These are phyloP conservation scores for Williopsis jadinii DNA, from an alignment of 1,139 yeast species.

Conservation along the genomic window DNA sequence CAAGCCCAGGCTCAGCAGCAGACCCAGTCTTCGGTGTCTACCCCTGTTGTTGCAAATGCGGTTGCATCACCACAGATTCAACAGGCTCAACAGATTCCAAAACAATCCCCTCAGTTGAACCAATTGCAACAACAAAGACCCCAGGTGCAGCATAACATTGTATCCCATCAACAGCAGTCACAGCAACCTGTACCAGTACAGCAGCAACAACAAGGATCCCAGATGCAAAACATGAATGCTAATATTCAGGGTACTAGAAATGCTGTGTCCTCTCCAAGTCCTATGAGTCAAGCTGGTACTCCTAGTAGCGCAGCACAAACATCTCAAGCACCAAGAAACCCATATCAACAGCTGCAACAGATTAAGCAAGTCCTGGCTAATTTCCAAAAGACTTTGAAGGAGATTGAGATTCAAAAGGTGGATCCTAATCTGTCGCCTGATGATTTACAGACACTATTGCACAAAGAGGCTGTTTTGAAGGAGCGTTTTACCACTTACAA, in stretches of 20 bases:
- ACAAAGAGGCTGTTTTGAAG: constrained; percentile 24
- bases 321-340: constrained; percentile 9
- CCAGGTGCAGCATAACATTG: constrained; percentile 3
- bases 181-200: constrained; percentile 1
- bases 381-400: constrained; percentile 35
- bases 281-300: constrained; percentile 10
- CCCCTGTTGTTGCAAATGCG: constrained; percentile 1
- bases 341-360: constrained; percentile 27
- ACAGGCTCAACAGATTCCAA: constrained; percentile 8
- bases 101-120: constrained; percentile 6
- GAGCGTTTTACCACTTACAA: constrained; percentile 18
- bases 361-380: constrained; percentile 30
- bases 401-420: constrained; percentile 30
- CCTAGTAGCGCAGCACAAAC: constrained; percentile 5
- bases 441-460: constrained; percentile 22
- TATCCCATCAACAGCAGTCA: constrained; percentile 10
- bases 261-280: constrained; percentile 15
- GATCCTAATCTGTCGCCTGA: constrained; percentile 28
- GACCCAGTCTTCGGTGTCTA: constrained; percentile 6
- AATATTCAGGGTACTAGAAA: constrained; percentile 3
- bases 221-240: constrained; percentile 11
- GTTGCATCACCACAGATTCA: neutral
- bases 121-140: constrained; percentile 3
- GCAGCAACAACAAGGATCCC: constrained; percentile 12
- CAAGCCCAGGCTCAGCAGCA: constrained; percentile 16